Base-by-base conservation (phyloP, 1,284 basidiomycete genomes). In the Peniophora sp. region DNA sequence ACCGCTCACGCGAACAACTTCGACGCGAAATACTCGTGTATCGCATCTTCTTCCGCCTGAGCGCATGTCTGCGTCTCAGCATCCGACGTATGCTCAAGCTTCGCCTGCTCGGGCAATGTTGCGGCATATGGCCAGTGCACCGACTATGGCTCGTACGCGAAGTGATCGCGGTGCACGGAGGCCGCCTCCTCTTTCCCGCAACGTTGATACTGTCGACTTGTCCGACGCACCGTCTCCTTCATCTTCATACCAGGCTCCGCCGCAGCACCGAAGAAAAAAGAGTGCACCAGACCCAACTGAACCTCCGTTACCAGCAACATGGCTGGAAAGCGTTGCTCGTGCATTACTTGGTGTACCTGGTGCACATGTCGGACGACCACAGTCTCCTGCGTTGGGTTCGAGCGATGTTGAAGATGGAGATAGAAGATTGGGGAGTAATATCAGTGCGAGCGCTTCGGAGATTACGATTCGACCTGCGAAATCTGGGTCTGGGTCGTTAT, bases 91-190 rank as follows among this genome's bases (percentile, higher is more conserved):
- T 53, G 56, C 58, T 38, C 63, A 66, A 45, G 57, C 63, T 41
- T 79, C 78, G 16, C 73, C 74, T 25, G 83, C 84, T 6, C 74
- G 74, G 10, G 76, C 79, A 8, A 79, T 85, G 58, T 72, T 88
- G 12, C 75, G 84, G 19, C 84, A 85, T 58, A 85, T 87, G 71
- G 75, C 75, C 0, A 86, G 84, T 20, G 71, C 73, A 11, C 78
- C 82, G 17, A 75, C 74, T 55, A 77, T 85, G 48, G 66, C 71
- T 20, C 45, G 55, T 24, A 48, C 48, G 16, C 45, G 46, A 19
- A 20, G 39, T 22, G 35, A 38, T 45, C 25, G 35, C 36, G 3
- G 23, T 27, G 16, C 52, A 48, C 27, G 27, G 12, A 32, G 27
- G 12, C 27, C 27, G 27, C 27, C 27, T 32, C 27, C 27, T 5